Conservation (phyloP, 2,329 filamentous ascomycete species). For the Thermoascus crustaceus region DNA sequence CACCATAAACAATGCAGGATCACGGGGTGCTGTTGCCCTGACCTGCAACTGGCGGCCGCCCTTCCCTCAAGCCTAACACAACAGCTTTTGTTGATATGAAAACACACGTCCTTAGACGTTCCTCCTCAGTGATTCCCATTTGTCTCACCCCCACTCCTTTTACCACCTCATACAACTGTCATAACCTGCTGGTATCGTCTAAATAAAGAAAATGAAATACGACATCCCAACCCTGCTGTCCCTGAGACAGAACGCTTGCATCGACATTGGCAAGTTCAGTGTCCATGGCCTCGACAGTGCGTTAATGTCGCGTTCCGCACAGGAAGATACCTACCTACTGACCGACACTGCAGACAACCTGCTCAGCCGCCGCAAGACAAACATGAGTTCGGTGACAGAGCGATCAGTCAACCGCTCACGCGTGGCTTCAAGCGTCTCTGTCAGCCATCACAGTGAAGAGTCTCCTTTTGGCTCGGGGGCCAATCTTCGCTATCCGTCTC, state of each 20-base stretch:
- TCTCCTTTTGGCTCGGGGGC: conserved; percentile 10
- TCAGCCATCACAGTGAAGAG: conserved; percentile 12
- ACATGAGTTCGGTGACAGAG: conserved; percentile 18
- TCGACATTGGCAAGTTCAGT: conserved; percentile 19
- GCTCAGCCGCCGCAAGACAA: conserved; percentile 14
- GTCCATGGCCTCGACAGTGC: conserved; percentile 24
- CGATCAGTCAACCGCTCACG: conserved; percentile 17
- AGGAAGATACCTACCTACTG: not conserved
- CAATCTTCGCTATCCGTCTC: conserved; percentile 15
- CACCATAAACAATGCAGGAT: not conserved
- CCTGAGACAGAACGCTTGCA: conserved; percentile 20
- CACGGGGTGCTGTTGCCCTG: conserved; percentile 1
- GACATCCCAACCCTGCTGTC: conserved; percentile 30
- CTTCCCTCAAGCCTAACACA: not conserved
- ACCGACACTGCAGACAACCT: conserved; percentile 15
- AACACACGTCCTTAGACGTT: no score
- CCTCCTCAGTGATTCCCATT: no score
- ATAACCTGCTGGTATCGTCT: no score
- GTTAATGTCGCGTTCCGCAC: conserved; percentile 6
- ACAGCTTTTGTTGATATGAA: no score
- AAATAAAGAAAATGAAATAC: conserved; percentile 31
- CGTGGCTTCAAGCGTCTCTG: conserved; percentile 15
- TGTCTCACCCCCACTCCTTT: no score
- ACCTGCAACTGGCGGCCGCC: not conserved
- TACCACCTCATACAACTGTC: no score